Conservation (phyloP, 2,329 filamentous ascomycete genomes). For the Phaeomoniella chlamydospora region DNA sequence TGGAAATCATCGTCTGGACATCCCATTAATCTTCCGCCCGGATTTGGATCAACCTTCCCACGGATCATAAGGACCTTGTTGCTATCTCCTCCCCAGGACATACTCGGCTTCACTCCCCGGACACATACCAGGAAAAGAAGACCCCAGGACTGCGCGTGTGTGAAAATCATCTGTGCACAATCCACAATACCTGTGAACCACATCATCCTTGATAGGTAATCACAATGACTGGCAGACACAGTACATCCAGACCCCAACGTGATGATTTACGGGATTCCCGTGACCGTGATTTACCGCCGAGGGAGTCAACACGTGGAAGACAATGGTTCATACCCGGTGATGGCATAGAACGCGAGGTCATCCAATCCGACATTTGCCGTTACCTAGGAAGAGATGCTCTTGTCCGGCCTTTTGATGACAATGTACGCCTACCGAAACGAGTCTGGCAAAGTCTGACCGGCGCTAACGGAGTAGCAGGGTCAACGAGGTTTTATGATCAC, state of each 20-base stretch:
- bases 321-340: constrained; percentile 63
- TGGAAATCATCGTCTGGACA: too few relatives aligned
- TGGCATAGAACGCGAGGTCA: constrained; percentile 71
- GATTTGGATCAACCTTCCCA: too few relatives aligned
- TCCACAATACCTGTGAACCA: too few relatives aligned
- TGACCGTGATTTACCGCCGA: not conserved
- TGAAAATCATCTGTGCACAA: too few relatives aligned
- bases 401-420: constrained; percentile 59
- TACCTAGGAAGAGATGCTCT: constrained; percentile 73
- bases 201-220: not conserved
- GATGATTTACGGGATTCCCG: not conserved
- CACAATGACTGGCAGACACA: not conserved
- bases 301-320: not conserved
- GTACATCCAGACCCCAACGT: not conserved
- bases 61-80: too few relatives aligned
- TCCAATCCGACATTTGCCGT: constrained; percentile 71
- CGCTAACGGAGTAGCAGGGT: constrained; percentile 39
- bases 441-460: constrained; percentile 13
- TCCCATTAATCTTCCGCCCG: too few relatives aligned
- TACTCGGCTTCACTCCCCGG: too few relatives aligned
- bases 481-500: constrained; percentile 64
- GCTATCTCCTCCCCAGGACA: too few relatives aligned
- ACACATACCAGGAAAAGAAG: too few relatives aligned
- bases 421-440: constrained; percentile 36
- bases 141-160: too few relatives aligned